Conservation (phyloP, 495 filamentous ascomycete species). For the Pyrenula massariospora region DNA sequence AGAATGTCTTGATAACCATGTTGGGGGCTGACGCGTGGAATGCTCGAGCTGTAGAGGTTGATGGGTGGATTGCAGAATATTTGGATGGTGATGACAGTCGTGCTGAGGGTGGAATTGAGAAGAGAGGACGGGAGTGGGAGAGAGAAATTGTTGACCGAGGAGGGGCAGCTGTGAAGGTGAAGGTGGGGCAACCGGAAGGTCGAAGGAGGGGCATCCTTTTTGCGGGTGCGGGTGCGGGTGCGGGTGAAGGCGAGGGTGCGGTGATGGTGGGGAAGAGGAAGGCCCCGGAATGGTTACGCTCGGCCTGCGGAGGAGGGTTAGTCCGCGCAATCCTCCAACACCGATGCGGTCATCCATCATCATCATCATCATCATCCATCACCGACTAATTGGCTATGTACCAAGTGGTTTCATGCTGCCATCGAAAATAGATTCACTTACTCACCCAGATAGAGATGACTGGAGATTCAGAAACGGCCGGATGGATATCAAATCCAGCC, state of each 20-base stretch:
- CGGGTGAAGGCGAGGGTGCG: constrained; percentile 2
- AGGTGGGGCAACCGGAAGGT: constrained; percentile 25
- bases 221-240: constrained; percentile 1
- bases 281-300: not conserved
- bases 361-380: too few species aligned
- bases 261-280: not conserved
- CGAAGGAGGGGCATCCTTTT: constrained; percentile 16
- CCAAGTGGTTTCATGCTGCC: too few species aligned
- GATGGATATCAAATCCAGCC: too few species aligned
- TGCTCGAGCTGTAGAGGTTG: constrained; percentile 15
- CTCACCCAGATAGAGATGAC: too few species aligned
- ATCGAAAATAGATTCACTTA: too few species aligned
- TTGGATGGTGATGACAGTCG: constrained; percentile 19
- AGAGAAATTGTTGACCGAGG: constrained; percentile 14
- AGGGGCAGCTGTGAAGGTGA: constrained; percentile 7
- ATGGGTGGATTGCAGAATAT: constrained; percentile 28
- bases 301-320: not conserved
- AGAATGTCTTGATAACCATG: constrained; percentile 59
- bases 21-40: constrained; percentile 52
- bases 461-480: too few species aligned
- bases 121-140: constrained; percentile 32
- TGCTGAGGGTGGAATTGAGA: constrained; percentile 16
- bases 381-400: too few species aligned
- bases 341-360: not conserved
- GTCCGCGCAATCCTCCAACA: not conserved